Percentiles rank a stretch among this genome's conserved stretches.
Conservation (phyloP, 1,284 basidiomycete genomes). For the Ganoderma sinense region DNA sequence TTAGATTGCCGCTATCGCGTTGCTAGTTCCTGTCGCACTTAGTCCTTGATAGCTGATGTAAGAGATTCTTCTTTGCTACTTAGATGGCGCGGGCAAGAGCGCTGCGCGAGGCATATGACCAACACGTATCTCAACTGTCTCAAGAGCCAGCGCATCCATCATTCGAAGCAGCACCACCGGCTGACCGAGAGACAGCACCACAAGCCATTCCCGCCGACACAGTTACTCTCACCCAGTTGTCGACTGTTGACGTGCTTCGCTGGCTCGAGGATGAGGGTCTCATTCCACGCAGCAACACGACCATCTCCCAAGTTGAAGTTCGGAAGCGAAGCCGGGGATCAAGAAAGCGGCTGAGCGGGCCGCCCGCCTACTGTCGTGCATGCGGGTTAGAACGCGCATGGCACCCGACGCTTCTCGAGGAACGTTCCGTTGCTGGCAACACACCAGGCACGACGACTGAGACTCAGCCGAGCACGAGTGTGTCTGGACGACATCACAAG, state of each 20-base stretch:
- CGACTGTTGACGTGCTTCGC: slow-evolving; percentile 61
- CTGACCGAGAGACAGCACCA: background rate
- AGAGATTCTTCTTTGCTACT: slow-evolving; percentile 3
- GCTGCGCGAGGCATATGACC: slow-evolving; percentile 55
- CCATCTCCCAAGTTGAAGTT: background rate
- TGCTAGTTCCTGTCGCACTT: background rate
- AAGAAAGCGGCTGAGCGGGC: slow-evolving; percentile 7
- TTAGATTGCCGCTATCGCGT: background rate
- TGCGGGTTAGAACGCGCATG: slow-evolving; percentile 38
- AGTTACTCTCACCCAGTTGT: slow-evolving; percentile 44
- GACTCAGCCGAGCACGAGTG: background rate
- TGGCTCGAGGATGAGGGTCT: slow-evolving; percentile 64
- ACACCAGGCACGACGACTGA: background rate
- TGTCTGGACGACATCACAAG: slow-evolving; percentile 17
- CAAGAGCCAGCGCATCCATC: background rate
- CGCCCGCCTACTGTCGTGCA: slow-evolving; percentile 35
- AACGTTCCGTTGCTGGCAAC: slow-evolving; percentile 17
- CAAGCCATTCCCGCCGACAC: background rate
- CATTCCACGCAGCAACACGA: slow-evolving; percentile 46
- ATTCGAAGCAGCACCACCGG: background rate
- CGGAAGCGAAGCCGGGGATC: slow-evolving; percentile 22
- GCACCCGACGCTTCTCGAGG: slow-evolving; percentile 33
- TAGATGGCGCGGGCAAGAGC: slow-evolving; percentile 73
- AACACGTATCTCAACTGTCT: slow-evolving; percentile 33
- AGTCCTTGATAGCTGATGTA: slow-evolving; percentile 7